Evolutionary conservation across 345 rosid genomes (phyloP).

Genomic region (Schrenkiella parvula): DNA sequence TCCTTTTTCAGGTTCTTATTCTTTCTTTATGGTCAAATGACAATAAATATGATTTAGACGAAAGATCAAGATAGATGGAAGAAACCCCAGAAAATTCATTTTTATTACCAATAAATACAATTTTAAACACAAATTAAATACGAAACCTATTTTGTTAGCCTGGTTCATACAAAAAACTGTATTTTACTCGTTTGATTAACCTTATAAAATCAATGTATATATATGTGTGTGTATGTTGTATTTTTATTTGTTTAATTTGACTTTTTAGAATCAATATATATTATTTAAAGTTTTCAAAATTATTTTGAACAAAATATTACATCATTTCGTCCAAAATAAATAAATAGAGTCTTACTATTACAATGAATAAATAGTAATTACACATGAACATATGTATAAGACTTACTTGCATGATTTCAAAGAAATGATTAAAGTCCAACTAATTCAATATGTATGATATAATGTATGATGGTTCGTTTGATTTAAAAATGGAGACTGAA

Average conservation of each 20-base stretch:
- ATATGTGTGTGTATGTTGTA: no score
- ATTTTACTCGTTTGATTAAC: no score
- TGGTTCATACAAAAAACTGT: neutral
- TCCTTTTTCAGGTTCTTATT: neutral
- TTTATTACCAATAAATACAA: neutral
- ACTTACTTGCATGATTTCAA: neutral
- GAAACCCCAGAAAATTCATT: neutral
- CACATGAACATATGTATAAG: neutral
- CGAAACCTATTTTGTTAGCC: neutral
- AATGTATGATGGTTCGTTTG: neutral
- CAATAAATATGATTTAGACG: neutral
- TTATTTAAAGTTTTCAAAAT: neutral
- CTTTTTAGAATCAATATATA: neutral
- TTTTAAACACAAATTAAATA: neutral
- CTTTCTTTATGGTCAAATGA: neutral
- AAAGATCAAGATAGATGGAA: neutral
- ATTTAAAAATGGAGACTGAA: neutral
- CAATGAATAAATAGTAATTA: neutral
- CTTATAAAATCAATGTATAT: no score
- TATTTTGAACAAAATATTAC: neutral
- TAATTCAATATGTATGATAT: neutral
- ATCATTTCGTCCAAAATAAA: neutral
- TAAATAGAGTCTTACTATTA: neutral
- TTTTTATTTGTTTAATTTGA: no score
- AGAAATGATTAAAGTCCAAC: neutral